Conservation (phyloP, 2,329 filamentous ascomycete genomes). For the Xylaria sp. region DNA sequence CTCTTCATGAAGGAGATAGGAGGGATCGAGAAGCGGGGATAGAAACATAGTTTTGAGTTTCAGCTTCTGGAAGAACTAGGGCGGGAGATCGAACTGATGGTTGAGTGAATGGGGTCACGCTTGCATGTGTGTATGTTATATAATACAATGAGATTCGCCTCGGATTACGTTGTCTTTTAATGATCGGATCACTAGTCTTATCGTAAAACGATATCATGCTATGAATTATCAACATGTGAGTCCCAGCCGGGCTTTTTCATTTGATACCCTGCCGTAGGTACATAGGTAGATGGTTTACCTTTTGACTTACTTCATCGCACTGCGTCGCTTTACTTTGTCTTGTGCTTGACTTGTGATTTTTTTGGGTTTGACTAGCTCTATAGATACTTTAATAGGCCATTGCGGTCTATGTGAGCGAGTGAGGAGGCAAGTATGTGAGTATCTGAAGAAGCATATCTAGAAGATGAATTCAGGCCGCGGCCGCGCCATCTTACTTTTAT, state of each 20-base stretch:
- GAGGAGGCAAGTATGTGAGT: not conserved
- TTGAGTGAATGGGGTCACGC: too few species aligned
- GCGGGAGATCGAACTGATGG: too few species aligned
- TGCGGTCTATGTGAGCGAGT: not conserved
- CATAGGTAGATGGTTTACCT: too few species aligned
- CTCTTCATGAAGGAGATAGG: not conserved
- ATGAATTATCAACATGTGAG: not conserved
- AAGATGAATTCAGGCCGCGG: not conserved
- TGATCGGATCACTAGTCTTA: not conserved
- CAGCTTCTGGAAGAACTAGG: not conserved
- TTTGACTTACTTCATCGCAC: too few species aligned
- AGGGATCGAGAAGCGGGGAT: not conserved
- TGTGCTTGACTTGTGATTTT: too few species aligned
- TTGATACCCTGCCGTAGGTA: too few species aligned
- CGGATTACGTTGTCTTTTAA: not conserved
- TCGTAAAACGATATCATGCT: not conserved
- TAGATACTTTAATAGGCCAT: not conserved
- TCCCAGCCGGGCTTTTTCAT: not conserved
- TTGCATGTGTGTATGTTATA: not conserved
- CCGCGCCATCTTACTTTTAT: not conserved
- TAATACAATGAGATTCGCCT: not conserved
- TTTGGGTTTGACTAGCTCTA: not conserved
- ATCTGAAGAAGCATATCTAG: not conserved
- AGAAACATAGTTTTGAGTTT: not conserved
- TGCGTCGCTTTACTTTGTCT: not conserved